Percentiles rank a stretch among this genome's conserved stretches.
These are phyloP conservation scores for Endogone sp. DNA, from an alignment of 192 early-diverging fungal genomes.

Conservation along the genomic window DNA sequence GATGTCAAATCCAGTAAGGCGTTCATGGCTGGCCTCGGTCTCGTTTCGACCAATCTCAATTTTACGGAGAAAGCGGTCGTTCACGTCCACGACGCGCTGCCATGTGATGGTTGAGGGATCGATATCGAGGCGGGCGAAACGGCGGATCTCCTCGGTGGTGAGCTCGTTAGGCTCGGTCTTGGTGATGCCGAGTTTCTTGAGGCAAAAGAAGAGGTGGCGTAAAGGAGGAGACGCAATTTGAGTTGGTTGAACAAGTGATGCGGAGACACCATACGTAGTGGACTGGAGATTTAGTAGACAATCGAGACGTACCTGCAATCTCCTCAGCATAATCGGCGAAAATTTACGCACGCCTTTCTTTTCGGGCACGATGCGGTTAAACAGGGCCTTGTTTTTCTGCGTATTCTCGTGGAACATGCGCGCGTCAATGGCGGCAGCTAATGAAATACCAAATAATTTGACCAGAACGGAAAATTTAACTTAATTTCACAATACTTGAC, in stretches of 20 bases:
- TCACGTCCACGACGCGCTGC: slow-evolving; percentile 95
- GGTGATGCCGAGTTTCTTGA: slow-evolving; percentile 73
- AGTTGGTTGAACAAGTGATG: no score
- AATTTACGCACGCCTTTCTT: slow-evolving; percentile 85
- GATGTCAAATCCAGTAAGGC: slow-evolving; percentile 96
- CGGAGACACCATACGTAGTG: no score
- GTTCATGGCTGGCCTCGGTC: slow-evolving; percentile 82
- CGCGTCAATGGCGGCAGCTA: slow-evolving; percentile 96
- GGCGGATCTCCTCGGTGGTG: slow-evolving; percentile 68
- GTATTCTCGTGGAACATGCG: slow-evolving; percentile 97
- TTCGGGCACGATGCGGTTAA: slow-evolving; percentile 82
- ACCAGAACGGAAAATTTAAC: background rate
- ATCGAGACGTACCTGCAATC: slow-evolving; percentile 40
- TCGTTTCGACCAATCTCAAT: slow-evolving; percentile 86
- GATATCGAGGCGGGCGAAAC: slow-evolving; percentile 91
- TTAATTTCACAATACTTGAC: background rate
- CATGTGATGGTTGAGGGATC: slow-evolving; percentile 93
- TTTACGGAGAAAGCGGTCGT: slow-evolving; percentile 92
- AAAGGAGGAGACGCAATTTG: no score
- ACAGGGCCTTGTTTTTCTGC: slow-evolving; percentile 71
- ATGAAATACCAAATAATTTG: slow-evolving; percentile 1
- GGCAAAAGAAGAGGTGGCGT: background rate
- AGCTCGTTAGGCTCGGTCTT: slow-evolving; percentile 78
- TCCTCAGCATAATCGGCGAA: slow-evolving; percentile 80
- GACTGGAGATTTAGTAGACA: slow-evolving; percentile 3